A percentile compares a stretch with the other conserved stretches of the same genome.
Evolutionary conservation across 148 eudicot genomes (phyloP).

Genomic region (Agrostemma githago): DNA sequence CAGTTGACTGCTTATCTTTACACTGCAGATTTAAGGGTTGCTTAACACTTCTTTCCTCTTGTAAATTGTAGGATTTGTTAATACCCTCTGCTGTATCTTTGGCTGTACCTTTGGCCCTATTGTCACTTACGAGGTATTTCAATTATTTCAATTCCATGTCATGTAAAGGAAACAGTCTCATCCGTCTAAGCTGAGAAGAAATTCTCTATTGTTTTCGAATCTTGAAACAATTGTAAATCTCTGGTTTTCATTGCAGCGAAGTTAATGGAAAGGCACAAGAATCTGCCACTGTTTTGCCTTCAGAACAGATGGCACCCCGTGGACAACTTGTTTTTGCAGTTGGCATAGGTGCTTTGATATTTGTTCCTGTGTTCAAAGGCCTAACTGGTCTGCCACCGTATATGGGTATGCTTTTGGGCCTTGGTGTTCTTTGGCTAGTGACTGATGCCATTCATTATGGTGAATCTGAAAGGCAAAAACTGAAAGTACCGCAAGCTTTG

Average conservation of each 20-base stretch:
- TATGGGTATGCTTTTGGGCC: conserved; percentile 94
- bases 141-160: conserved; percentile 22
- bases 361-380: conserved; percentile 88
- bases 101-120: conserved; percentile 87
- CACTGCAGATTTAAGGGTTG: not conserved
- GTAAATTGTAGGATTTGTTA: conserved; percentile 48
- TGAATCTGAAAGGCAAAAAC: conserved; percentile 76
- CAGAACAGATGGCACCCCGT: conserved; percentile 97
- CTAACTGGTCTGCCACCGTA: conserved; percentile 92
- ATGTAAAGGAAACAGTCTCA: not conserved
- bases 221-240: conserved; percentile 13
- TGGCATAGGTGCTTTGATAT: conserved; percentile 82
- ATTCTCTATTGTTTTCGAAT: conserved; percentile 11
- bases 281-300: conserved; percentile 54
- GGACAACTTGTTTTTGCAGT: conserved; percentile 84
- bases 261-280: conserved; percentile 64
- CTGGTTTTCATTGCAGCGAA: conserved; percentile 50
- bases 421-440: conserved; percentile 91
- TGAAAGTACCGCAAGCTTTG: conserved; percentile 96
- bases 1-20: conserved; percentile 2
- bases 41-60: conserved; percentile 9
- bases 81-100: conserved; percentile 73
- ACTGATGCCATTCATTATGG: conserved; percentile 99
- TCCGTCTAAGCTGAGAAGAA: conserved; percentile 9
- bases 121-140: conserved; percentile 80